Percentiles rank a stretch among this genome's conserved stretches.
Conservation (phyloP, 768 basidiomycete species). For the Xerocomellus intermedius region DNA sequence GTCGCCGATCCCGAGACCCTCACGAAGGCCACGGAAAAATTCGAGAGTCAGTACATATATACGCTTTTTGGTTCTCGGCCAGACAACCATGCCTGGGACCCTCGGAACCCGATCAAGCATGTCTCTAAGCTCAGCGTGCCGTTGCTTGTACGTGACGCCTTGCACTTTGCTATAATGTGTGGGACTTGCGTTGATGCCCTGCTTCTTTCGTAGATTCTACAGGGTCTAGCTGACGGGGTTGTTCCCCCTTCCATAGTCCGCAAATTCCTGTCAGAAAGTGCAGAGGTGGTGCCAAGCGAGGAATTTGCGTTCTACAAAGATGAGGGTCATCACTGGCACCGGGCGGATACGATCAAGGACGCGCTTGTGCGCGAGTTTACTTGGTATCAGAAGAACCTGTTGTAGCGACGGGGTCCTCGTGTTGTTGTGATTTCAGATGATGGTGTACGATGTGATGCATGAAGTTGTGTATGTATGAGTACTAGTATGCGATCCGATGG, state of each 20-base stretch:
- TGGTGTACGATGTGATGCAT: too few species aligned
- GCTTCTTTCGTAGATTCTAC: conserved; percentile 48
- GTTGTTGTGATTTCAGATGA: too few species aligned
- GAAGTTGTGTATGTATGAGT: too few species aligned
- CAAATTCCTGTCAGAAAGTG: conserved; percentile 22
- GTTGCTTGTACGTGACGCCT: conserved; percentile 47
- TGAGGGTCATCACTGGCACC: too few species aligned
- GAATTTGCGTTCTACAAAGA: too few species aligned
- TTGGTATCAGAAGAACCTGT: too few species aligned
- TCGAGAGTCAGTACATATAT: conserved; percentile 54
- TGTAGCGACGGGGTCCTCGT: too few species aligned
- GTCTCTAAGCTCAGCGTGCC: conserved; percentile 58
- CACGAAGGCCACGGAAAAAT: conserved; percentile 64
- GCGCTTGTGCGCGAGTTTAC: too few species aligned
- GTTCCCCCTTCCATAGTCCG: conserved; percentile 62
- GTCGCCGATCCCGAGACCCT: conserved; percentile 59
- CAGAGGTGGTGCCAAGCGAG: too few species aligned
- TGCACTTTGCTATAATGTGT: not conserved
- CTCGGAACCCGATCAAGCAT: conserved; percentile 11
- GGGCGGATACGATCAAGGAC: too few species aligned
- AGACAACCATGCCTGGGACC: conserved; percentile 23
- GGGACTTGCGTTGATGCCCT: not conserved
- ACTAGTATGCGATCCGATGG: too few species aligned
- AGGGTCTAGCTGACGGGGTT: conserved; percentile 58
- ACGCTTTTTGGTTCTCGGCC: conserved; percentile 57